A percentile compares a stretch with the other conserved stretches of the same genome.
These are phyloP conservation scores for Schizophyllum commune DNA, from an alignment of 1,284 basidiomycete genomes.

Conservation along the genomic window DNA sequence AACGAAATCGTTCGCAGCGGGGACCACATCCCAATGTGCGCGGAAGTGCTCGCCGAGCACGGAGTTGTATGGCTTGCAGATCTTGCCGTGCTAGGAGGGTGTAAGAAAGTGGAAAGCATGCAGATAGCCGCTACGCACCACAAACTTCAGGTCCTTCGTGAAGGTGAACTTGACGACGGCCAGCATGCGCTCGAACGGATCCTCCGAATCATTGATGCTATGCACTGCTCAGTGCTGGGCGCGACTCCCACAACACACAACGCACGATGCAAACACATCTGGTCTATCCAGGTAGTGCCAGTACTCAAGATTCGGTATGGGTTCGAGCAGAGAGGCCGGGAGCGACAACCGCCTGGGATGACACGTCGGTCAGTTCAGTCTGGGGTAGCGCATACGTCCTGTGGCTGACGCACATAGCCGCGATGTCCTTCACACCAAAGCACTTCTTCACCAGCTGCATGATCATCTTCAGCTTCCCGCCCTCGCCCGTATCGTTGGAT, in stretches of 20 bases:
- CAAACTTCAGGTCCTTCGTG: conserved; percentile 93
- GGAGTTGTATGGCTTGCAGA: conserved; percentile 96
- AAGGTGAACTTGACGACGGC: conserved; percentile 85
- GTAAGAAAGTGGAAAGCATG: not conserved
- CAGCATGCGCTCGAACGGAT: conserved; percentile 90
- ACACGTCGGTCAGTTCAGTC: conserved; percentile 6
- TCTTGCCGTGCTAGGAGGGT: conserved; percentile 63
- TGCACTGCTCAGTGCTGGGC: not conserved
- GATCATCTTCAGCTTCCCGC: conserved; percentile 88
- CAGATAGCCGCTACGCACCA: conserved; percentile 42
- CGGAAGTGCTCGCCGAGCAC: conserved; percentile 91
- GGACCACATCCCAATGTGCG: conserved; percentile 77
- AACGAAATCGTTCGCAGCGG: conserved; percentile 32
- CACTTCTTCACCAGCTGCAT: conserved; percentile 82
- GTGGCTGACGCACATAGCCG: conserved; percentile 63
- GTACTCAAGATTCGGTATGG: conserved; percentile 91
- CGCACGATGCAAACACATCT: conserved; percentile 82
- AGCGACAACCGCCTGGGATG: conserved; percentile 72
- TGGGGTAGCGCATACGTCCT: conserved; percentile 4
- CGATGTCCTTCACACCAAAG: conserved; percentile 86
- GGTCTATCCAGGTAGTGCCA: conserved; percentile 94
- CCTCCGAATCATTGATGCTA: conserved; percentile 84
- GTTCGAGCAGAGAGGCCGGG: conserved; percentile 85
- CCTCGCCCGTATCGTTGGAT: conserved; percentile 66
- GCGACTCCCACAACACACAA: conserved; percentile 8